Evolutionary conservation across 768 basidiomycete species (phyloP), one percentile per base, ranked within the genome.

Genomic region (Hericium coralloides): DNA sequence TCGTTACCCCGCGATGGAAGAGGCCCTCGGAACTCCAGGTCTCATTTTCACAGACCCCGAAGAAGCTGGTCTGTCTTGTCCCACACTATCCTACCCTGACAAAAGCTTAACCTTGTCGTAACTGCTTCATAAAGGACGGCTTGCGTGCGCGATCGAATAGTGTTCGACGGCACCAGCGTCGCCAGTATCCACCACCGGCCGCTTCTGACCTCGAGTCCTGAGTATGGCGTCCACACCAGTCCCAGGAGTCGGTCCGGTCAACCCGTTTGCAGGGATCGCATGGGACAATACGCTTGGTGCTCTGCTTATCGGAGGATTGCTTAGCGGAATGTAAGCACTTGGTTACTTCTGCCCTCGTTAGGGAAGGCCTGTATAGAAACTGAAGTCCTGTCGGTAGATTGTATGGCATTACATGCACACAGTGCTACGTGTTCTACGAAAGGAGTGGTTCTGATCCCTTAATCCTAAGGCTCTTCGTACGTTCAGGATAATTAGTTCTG

Each of bases 331-430:
- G 83, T 83, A 63, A 56, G 79, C 68, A 43, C 56, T 22, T 52
- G 55, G 45, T 1, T 20, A 47, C 1, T 55, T 23, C 49, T 10
- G 17, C 26, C 52, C 4, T 36, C 26, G 20, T 31, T 31, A 6
- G 31, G 31, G 10, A 31, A 1, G 26, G 26, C 26, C 8, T 14
- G 49, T 31, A 25, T 10, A 14, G 37, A 12, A 9, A 39, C 36
- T 53, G 23, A 26, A 12, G 38, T 14, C 7, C 18, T 31, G 8
- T 20, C 20, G 38, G 12, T 55, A 84, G 82, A n/a, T 67, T 84
- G n/a, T 84, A 77, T 74, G 82, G 82, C 2, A 67, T 82, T 8
- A 81, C 79, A 9, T 81, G 76, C 58, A 70, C 76, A 14, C 82
- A 84, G 63, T 77, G 77, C 1, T 81, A 73, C 59, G 70, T 75